Percentiles rank a stretch among this genome's conserved stretches.
phyloP scores from a whole-genome alignment of 805 yeast species.

The Barnettozyma siamensis region DNA sequence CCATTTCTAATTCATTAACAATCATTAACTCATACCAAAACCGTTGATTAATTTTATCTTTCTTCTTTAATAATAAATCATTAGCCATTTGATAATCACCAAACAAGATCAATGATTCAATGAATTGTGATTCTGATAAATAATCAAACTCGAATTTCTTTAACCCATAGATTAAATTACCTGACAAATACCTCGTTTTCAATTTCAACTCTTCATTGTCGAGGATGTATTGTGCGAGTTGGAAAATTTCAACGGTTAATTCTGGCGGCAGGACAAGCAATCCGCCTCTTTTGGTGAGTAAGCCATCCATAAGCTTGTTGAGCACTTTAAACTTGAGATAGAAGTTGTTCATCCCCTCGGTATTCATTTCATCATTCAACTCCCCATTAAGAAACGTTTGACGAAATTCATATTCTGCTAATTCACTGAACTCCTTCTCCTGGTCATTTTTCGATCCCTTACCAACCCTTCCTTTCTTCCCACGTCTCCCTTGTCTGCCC shows the following conservation, averaged over 20 bases:
- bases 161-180: slow-evolving; percentile 36
- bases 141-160: slow-evolving; percentile 43
- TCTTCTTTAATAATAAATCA: slow-evolving; percentile 31
- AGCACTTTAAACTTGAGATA: slow-evolving; percentile 16
- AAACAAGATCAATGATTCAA: slow-evolving; percentile 36
- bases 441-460: not conserved
- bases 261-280: slow-evolving; percentile 27
- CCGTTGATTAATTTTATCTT: slow-evolving; percentile 34
- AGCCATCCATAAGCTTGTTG: slow-evolving; percentile 10
- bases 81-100: slow-evolving; percentile 32
- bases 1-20: slow-evolving; percentile 32
- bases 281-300: slow-evolving; percentile 7
- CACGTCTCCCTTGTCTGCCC: not conserved
- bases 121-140: slow-evolving; percentile 44
- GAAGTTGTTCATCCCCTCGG: not conserved
- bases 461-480: not conserved
- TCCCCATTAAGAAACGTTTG: slow-evolving; percentile 2
- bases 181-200: slow-evolving; percentile 34
- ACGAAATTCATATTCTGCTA: slow-evolving; percentile 17
- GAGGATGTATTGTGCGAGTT: slow-evolving; percentile 34
- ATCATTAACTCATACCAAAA: slow-evolving; percentile 53
- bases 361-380: slow-evolving; percentile 8
- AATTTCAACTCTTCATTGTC: slow-evolving; percentile 26
- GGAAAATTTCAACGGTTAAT: slow-evolving; percentile 30
- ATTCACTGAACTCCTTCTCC: slow-evolving; percentile 9